Base-by-base conservation (phyloP, 345 rosid species). In the Syzygium grande region DNA sequence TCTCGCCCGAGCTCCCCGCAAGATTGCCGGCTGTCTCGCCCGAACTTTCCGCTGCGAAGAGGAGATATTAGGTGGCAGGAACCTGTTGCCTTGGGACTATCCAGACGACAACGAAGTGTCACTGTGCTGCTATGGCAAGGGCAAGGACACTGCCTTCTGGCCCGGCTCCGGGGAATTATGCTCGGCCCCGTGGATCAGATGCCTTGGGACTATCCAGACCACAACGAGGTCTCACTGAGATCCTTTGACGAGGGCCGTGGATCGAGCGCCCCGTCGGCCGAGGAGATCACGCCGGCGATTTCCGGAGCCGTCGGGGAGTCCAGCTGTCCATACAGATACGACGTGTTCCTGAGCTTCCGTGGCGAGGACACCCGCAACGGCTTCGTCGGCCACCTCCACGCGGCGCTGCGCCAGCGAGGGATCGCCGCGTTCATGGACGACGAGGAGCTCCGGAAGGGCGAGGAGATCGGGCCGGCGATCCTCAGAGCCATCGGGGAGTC, bases 281-380 rank as follows among this genome's bases (percentile, higher is more conserved):
- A 29, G 17, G 78, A 15, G 77, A 63, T 29, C 17, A 15, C 3
- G 77, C 63, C 14, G 29, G 63, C 0, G 63, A 58, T 23, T 23
- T 58, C 25, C 21, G 21, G 41, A 65, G 41, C 41, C 41, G 16
- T 30, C 23, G 1, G 38, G 19, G 56, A 5, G 38, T 84, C 85
- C 9, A 27, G 41, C 58, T 19, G 14, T 25, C 85, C 46, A 9
- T 30, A 52, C 34, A 41, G 22, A 21, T 87, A 87, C 51, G 91
- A 90, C 7, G 91, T 91, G 52, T 91, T 89, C 89, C 84, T 89
- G 78, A 91, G 92, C 85, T 91, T 88, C 79, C 21, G 90, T 30
- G 91, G 90, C n/a, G 84, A 85, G 16, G 43, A 41, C 43, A 41
- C 43, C 43, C 43, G 43, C 43, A 41, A 41, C 43, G 43, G 43